phyloP scores from a whole-genome alignment of 2,329 filamentous ascomycete genomes.

The Acrodontium crateriforme region DNA sequence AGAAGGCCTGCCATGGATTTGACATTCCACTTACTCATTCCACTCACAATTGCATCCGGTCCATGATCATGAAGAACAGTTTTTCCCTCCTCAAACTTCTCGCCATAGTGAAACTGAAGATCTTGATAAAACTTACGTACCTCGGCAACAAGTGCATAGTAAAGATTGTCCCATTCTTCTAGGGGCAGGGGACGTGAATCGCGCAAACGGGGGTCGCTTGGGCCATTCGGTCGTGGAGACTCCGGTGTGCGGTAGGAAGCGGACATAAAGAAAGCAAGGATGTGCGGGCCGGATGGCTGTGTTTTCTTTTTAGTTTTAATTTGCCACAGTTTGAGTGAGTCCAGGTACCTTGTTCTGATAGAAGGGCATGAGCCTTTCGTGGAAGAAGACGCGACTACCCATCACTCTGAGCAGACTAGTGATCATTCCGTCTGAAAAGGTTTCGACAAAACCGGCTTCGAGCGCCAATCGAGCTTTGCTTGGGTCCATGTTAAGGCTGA shows the following conservation, averaged over 20 bases:
- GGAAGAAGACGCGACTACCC: not conserved
- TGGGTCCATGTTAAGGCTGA: not conserved
- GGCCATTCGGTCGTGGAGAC: too few relatives aligned
- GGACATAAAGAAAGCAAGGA: not conserved
- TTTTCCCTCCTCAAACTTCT: constrained; percentile 4
- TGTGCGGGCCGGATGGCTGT: too few relatives aligned
- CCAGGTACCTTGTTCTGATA: not conserved
- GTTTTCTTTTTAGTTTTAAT: too few relatives aligned
- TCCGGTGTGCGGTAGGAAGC: too few relatives aligned
- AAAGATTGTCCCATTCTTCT: constrained; percentile 9
- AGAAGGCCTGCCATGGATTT: constrained; percentile 9
- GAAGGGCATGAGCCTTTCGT: not conserved
- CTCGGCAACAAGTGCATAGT: constrained; percentile 11
- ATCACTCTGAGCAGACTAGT: not conserved
- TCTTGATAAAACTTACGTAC: constrained; percentile 8
- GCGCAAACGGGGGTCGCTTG: not conserved
- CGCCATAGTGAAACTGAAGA: constrained; percentile 6
- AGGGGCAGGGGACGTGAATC: constrained; percentile 2
- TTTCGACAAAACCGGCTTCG: not conserved
- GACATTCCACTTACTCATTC: constrained; percentile 4
- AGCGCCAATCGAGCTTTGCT: not conserved
- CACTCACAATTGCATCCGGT: too few relatives aligned
- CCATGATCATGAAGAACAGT: constrained; percentile 9
- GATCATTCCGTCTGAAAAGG: constrained; percentile 1
- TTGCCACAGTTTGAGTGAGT: too few relatives aligned